Evolutionary conservation across 1,284 basidiomycete genomes (phyloP).

Genomic region (Hypsizygus ulmarius): DNA sequence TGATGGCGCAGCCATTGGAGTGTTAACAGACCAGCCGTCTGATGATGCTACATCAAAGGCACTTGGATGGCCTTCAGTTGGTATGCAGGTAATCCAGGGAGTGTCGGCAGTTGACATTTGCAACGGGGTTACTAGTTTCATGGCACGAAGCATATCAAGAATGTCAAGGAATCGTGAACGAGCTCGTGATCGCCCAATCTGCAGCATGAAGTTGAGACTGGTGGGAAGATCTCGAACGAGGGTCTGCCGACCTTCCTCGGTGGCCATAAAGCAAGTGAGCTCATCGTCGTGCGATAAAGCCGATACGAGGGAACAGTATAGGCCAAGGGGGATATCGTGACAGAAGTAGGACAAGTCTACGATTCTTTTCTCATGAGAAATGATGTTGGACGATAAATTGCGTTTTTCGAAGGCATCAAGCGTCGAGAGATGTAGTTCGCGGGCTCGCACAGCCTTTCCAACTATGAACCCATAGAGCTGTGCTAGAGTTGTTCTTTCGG

Average conservation of each 20-base stretch:
- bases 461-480: constrained; percentile 70
- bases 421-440: constrained; percentile 58
- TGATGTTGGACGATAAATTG: constrained; percentile 39
- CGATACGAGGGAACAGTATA: constrained; percentile 62
- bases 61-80: constrained; percentile 39
- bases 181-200: constrained; percentile 54
- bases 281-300: constrained; percentile 50
- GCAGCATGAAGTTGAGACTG: constrained; percentile 46
- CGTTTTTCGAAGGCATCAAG: constrained; percentile 46
- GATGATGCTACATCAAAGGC: constrained; percentile 45
- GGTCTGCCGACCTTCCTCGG: constrained; percentile 44
- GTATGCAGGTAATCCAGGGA: constrained; percentile 45
- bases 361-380: constrained; percentile 53
- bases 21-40: constrained; percentile 43
- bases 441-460: constrained; percentile 60
- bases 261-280: constrained; percentile 45
- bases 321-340: constrained; percentile 54
- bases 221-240: constrained; percentile 50
- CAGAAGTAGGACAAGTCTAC: constrained; percentile 55
- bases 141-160: constrained; percentile 51
- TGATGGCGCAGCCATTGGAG: constrained; percentile 43
- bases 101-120: constrained; percentile 37
- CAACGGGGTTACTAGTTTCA: constrained; percentile 58
- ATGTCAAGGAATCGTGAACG: constrained; percentile 59
- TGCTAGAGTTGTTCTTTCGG: constrained; percentile 61